Conservation (phyloP, 2,329 filamentous ascomycete genomes). For the Cladobotryum mycophilum region DNA sequence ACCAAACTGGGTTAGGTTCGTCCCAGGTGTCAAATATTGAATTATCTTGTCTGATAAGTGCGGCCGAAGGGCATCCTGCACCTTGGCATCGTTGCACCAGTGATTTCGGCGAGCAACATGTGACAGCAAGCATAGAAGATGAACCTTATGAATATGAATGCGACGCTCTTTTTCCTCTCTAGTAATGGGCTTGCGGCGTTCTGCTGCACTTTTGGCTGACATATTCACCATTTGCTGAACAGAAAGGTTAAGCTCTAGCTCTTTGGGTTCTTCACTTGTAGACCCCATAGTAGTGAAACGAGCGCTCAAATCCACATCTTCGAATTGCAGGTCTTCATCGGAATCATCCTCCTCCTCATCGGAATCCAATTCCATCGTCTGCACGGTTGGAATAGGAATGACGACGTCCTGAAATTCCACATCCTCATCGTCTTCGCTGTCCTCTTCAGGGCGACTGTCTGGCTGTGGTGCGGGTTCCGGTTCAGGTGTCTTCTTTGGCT, state of each 20-base stretch:
- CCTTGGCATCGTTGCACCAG: slow-evolving; percentile 76
- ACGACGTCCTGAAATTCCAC: slow-evolving; percentile 46
- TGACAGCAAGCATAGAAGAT: slow-evolving; percentile 74
- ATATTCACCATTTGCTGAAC: slow-evolving; percentile 32
- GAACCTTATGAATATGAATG: slow-evolving; percentile 76
- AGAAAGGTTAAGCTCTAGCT: slow-evolving; percentile 48
- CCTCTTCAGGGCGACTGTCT: slow-evolving; percentile 6
- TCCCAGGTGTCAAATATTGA: slow-evolving; percentile 61
- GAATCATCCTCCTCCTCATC: slow-evolving; percentile 39
- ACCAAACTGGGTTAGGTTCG: slow-evolving; percentile 65
- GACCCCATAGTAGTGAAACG: slow-evolving; percentile 18
- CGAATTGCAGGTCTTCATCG: slow-evolving; percentile 39
- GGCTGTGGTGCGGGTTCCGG: neutral
- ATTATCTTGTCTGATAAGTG: slow-evolving; percentile 62
- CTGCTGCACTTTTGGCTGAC: slow-evolving; percentile 24
- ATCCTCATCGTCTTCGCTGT: slow-evolving; percentile 34
- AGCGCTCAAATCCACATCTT: slow-evolving; percentile 41
- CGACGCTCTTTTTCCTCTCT: slow-evolving; percentile 51
- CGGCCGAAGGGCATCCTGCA: slow-evolving; percentile 59
- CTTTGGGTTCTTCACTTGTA: slow-evolving; percentile 23
- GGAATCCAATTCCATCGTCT: slow-evolving; percentile 45
- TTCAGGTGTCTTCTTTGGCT: neutral
- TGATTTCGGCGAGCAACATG: slow-evolving; percentile 73
- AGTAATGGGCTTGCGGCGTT: slow-evolving; percentile 46
- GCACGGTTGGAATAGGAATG: slow-evolving; percentile 41